Evolutionary conservation across 441 rosid species (phyloP).

Genomic region (Bruguiera hainesii): DNA sequence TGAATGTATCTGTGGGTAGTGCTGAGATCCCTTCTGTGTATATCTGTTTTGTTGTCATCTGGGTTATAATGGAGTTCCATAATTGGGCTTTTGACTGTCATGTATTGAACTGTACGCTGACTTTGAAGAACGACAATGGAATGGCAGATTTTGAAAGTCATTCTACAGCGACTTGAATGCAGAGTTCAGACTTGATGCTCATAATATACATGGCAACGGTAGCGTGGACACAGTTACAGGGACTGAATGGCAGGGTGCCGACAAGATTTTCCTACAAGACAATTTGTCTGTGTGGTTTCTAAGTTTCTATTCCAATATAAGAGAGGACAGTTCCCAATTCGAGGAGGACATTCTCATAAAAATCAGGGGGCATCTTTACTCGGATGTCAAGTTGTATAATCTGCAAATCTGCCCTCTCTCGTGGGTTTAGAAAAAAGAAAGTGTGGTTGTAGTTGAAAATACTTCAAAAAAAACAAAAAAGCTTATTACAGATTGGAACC

Average conservation of each 20-base stretch:
- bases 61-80: not conserved
- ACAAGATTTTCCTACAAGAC: not conserved
- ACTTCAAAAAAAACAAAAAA: too few species aligned
- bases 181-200: slow-evolving; percentile 4
- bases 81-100: slow-evolving; percentile 1
- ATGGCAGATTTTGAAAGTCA: slow-evolving; percentile 15
- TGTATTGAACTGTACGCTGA: slow-evolving; percentile 7
- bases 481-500: too few species aligned
- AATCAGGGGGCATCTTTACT: slow-evolving; percentile 11
- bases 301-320: not conserved
- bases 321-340: slow-evolving; percentile 8
- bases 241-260: not conserved
- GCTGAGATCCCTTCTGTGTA: not conserved
- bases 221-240: not conserved
- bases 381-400: too few species aligned
- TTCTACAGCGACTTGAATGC: not conserved
- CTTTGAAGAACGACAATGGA: slow-evolving; percentile 1
- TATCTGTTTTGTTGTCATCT: not conserved
- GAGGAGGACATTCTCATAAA: slow-evolving; percentile 26
- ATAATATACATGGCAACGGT: not conserved
- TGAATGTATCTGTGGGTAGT: not conserved
- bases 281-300: not conserved
- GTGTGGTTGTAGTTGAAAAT: too few species aligned
- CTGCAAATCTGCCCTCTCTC: not conserved
- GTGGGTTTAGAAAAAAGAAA: not conserved